These are phyloP conservation scores for Macrolepiota dolichaula DNA, from an alignment of 768 basidiomycete species.

Conservation along the genomic window DNA sequence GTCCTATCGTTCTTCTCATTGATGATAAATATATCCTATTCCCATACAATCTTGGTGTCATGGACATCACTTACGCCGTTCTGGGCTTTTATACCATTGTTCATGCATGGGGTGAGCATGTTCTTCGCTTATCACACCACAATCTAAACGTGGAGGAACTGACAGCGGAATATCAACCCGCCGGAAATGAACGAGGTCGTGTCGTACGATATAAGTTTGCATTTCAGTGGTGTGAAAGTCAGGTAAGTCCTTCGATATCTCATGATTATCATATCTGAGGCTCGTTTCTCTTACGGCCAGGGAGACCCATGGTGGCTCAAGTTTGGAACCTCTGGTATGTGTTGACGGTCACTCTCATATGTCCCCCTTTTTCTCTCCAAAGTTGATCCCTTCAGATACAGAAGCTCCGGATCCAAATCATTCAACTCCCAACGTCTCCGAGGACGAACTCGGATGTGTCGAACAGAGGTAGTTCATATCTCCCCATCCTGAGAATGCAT, in stretches of 20 bases:
- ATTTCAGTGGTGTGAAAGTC: slow-evolving; percentile 79
- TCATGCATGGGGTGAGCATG: slow-evolving; percentile 61
- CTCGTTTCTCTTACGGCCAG: slow-evolving; percentile 19
- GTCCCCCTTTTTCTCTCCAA: neutral
- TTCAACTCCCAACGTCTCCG: neutral
- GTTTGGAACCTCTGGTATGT: neutral
- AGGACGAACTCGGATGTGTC: neutral
- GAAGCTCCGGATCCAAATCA: neutral
- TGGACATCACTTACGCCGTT: slow-evolving; percentile 45
- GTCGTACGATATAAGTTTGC: slow-evolving; percentile 81
- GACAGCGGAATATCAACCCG: slow-evolving; percentile 61
- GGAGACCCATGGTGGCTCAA: slow-evolving; percentile 46
- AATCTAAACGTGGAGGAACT: neutral
- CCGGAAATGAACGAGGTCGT: slow-evolving; percentile 41
- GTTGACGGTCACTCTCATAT: neutral
- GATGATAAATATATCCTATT: slow-evolving; percentile 74
- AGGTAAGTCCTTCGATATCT: slow-evolving; percentile 32
- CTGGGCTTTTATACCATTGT: slow-evolving; percentile 73
- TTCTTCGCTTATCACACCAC: neutral
- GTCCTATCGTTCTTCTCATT: slow-evolving; percentile 66
- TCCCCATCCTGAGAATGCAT: neutral
- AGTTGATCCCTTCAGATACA: neutral
- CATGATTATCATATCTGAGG: neutral
- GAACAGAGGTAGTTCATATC: slow-evolving; percentile 5
- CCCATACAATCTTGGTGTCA: slow-evolving; percentile 59